Evolutionary conservation across 257 asterid species (phyloP), one percentile per base, ranked within the genome.

Genomic region (Capsicum rhomboideum): DNA sequence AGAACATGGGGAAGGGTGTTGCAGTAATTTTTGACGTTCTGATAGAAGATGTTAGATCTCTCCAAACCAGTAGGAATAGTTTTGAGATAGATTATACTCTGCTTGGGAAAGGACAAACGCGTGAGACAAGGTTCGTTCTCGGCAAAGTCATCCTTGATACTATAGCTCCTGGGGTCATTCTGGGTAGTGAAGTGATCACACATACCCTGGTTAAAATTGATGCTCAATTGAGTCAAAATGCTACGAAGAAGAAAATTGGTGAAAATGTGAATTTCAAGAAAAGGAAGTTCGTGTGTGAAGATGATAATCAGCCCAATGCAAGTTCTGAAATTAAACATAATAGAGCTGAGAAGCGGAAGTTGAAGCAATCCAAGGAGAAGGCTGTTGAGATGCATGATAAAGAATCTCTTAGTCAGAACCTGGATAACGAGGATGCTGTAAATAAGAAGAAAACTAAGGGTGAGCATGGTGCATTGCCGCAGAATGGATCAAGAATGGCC

Each of bases 71-170:
- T 9, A 83, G 87, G 66, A 23, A 84, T 63, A 66, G 84, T 82
- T 37, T 18, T 49, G 85, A 87, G 86, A 91, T 93, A 78, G 50
- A 89, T 56, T 85, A 90, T 84, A 21, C 8, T 31, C 86, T 71
- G 84, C 92, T 91, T 81, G 85, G 82, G 61, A 69, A 54, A 44
- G 99, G 96, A 59, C 66, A 86, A 13, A 31, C 44, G 72, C 34
- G 49, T 5, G 97, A 94, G 89, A 67, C 87, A 64, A 92, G 97
- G 91, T 95, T 90, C 50, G 95, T 91, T 83, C 92, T 95, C 31
- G 98, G 99, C 55, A 90, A 84, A 87, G 90, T 95, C 83, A 91
- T 95, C 84, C 20, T 90, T 67, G 83, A 84, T 49, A 89, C 95
- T 50, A 82, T 95, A 87, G 87, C 82, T 87, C 85, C 80, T 56